Base-by-base conservation (phyloP, 2,329 filamentous ascomycete species). In the Arthrinium puccinioides region DNA sequence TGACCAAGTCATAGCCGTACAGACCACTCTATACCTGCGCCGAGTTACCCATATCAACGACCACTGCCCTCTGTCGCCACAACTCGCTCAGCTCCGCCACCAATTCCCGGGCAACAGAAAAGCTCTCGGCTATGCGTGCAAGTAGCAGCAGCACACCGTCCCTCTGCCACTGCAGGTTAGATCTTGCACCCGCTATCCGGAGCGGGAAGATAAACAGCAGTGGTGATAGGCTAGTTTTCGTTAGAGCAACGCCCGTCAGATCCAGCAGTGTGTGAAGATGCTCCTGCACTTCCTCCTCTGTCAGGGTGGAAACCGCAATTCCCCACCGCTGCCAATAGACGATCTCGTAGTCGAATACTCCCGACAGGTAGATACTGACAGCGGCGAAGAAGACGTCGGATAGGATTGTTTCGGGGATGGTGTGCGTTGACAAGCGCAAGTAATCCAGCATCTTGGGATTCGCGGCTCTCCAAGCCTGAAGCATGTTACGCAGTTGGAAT, bases 191-290 rank as follows among this genome's bases (percentile, higher is more conserved):
- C 5, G 40, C 40, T 13, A 42, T 27, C 13, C 40, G 37, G 4
- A 42, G 36, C n/a, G 40, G 40, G 24, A 42, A 42, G 14, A 42
- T 3, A 11, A 34, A 32, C 14, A 42, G 23, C 24, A 42, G 20
- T 15, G 28, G 40, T 20, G 40, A 42, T 2, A 42, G 7, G n/a
- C n/a, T 36, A 6, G 40, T 39, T 3, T 21, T n/a, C 6, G 38
- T 16, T 14, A 32, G 6, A 4, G 21, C 40, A n/a, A 14, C 8
- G 9, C 21, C 31, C 8, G 31, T 21, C n/a, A 32, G 30, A 3
- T 11, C 3, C 2, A 42, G n/a, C 8, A 42, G 32, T 3, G 8
- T 21, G 1, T 14, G 11, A 21, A 42, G 34, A 21, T 39, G 36
- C 8, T 6, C 6, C 21, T 39, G 36, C 4, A 42, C 23, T 21